Base-by-base conservation (phyloP, 352 stramenopile species). In the Pythium chondricola region DNA sequence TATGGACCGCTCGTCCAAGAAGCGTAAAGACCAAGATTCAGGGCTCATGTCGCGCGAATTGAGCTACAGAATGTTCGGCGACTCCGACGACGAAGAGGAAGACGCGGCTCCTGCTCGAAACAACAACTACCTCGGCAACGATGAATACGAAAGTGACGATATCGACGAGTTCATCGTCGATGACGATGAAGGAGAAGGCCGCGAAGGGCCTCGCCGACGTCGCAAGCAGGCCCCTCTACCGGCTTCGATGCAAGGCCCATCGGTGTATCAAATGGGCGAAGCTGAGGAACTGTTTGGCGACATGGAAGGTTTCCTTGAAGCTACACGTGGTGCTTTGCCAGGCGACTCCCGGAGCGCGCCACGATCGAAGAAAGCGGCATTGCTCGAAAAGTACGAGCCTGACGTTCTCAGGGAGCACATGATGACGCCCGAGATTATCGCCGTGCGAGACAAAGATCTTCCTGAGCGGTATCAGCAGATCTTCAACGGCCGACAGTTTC, bases 161-260 rank as follows among this genome's bases (percentile, higher is more conserved):
- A 91, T 93, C 50, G 84, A 93, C 37, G 84, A 93, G 45, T 95
- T 95, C 31, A 95, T 95, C 33, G 84, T 95, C 10, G 83, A 92
- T 36, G 84, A 95, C 38, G 84, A 95, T 31, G 84, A 95, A 61
- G 29, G 29, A 33, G 84, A 95, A 71, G 80, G 82, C 21, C 74
- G 79, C 6, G 80, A 90, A 31, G 74, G 74, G 14, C 76, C 73
- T 7, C 77, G 82, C 21, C 75, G 84, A n/a, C 71, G 75, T 31
- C 73, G 81, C n/a, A 88, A 88, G 56, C 70, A 86, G 50, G 77
- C 78, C 37, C 71, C 77, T 13, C 69, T 88, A 3, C 74, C 74
- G 2, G 37, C 71, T 3, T 87, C 82, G 4, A 90, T 92, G 75
- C 80, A 93, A 51, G 84, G 84, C 9, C 84, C 84, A 5, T 95